These are phyloP conservation scores for Fusarium vanettenii DNA, from an alignment of 2,329 filamentous ascomycete genomes.

Conservation along the genomic window DNA sequence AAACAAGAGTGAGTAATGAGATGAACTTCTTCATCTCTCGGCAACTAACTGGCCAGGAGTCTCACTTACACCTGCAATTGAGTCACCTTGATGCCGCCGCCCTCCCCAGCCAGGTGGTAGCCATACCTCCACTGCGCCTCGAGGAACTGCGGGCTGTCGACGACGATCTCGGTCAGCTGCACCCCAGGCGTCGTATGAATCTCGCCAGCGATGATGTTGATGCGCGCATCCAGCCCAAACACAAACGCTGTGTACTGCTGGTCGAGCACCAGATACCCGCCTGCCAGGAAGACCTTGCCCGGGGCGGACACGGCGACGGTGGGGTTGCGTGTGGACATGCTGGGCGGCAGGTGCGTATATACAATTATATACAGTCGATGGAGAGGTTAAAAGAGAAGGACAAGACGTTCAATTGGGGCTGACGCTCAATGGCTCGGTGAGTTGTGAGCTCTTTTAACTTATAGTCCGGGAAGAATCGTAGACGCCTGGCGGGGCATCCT, in stretches of 20 bases:
- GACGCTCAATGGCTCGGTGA: background rate
- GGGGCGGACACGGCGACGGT: conserved; percentile 83
- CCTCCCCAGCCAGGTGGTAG: conserved; percentile 75
- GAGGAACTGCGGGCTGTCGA: conserved; percentile 91
- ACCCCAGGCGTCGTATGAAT: conserved; percentile 72
- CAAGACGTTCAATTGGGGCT: background rate
- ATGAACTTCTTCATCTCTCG: background rate
- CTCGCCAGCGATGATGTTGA: conserved; percentile 71
- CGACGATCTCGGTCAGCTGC: conserved; percentile 78
- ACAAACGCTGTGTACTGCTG: conserved; percentile 83
- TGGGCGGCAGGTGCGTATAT: background rate
- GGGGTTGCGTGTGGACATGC: conserved; percentile 45
- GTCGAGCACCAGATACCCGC: conserved; percentile 95
- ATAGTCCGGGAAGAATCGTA: conserved; percentile 37
- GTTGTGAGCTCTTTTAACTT: conserved; percentile 26
- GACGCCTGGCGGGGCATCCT: conserved; percentile 35
- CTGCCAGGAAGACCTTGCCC: conserved; percentile 94
- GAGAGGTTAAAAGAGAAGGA: background rate
- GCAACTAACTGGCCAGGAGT: background rate
- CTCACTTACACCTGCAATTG: conserved; percentile 81
- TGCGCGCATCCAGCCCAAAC: conserved; percentile 74
- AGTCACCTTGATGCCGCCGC: conserved; percentile 84
- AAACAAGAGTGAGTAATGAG: conserved; percentile 29
- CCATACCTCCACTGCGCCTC: conserved; percentile 90
- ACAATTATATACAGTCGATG: background rate